A percentile compares a stretch with the other conserved stretches of the same genome.
Evolutionary conservation across 208 protist species (phyloP).

Genomic region (Giardia muris): DNA sequence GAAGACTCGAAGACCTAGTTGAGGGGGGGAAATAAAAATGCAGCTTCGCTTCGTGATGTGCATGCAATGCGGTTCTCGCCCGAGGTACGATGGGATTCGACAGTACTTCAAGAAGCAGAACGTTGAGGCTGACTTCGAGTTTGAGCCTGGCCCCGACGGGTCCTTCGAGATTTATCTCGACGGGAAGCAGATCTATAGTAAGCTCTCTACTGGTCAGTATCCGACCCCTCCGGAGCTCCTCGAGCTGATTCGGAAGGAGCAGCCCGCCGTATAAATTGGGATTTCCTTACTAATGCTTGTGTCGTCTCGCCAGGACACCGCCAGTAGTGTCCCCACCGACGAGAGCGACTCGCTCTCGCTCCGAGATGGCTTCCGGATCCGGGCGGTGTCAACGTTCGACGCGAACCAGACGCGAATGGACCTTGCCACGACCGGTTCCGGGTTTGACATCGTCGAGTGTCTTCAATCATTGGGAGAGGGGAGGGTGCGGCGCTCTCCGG

Average conservation of each 20-base stretch:
- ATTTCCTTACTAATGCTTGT: too few species aligned
- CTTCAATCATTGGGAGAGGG: too few species aligned
- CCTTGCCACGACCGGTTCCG: too few species aligned
- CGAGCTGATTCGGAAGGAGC: not conserved
- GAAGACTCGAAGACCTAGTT: not conserved
- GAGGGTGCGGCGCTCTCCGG: too few species aligned
- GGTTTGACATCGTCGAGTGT: too few species aligned
- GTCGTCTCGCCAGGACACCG: too few species aligned
- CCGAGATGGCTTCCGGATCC: too few species aligned
- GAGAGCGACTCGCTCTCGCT: too few species aligned
- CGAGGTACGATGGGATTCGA: not conserved
- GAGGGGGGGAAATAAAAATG: not conserved
- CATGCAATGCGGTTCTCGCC: not conserved
- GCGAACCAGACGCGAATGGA: too few species aligned
- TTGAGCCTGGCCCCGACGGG: not conserved
- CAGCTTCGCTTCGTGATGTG: not conserved
- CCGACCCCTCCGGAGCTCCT: not conserved
- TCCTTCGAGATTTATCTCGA: not conserved
- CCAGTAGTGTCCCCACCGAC: too few species aligned
- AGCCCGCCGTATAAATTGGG: too few species aligned
- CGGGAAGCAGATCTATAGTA: not conserved
- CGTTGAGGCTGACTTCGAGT: not conserved
- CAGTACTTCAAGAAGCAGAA: conserved; percentile 5
- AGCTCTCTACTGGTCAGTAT: not conserved
- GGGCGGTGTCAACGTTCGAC: too few species aligned